These are phyloP conservation scores for Vitis hybrid DNA, from an alignment of 177 flowering plant species.

Conservation along the genomic window DNA sequence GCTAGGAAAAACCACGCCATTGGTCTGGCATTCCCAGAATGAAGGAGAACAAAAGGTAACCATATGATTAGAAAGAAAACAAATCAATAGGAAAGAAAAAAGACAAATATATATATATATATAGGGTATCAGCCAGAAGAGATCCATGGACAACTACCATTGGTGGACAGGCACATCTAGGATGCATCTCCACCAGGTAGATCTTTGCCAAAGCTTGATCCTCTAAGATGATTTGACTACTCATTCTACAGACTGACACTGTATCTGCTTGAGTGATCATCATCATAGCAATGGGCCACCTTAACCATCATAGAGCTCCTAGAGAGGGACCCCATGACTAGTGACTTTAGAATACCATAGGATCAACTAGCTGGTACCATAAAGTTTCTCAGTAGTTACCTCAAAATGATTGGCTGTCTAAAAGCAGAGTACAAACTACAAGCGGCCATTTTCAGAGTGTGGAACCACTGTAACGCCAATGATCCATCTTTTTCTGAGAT, in stretches of 20 bases:
- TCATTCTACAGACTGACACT: no score
- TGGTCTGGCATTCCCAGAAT: constrained; percentile 56
- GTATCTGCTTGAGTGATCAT: no score
- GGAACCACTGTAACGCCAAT: constrained; percentile 39
- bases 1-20: constrained; percentile 97
- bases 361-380: not conserved
- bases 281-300: not conserved
- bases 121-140: no score
- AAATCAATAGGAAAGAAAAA: not conserved
- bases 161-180: not conserved
- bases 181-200: no score
- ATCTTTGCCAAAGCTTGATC: no score
- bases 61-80: constrained; percentile 20
- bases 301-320: not conserved
- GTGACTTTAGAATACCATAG: no score
- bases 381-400: constrained; percentile 43
- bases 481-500: constrained; percentile 28
- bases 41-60: constrained; percentile 15
- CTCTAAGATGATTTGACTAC: no score
- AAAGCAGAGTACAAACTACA: constrained; percentile 66
- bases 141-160: no score
- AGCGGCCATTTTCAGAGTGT: constrained; percentile 58
- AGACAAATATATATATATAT: not conserved
- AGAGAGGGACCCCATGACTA: not conserved
- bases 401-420: constrained; percentile 71